Evolutionary conservation across 192 early-diverging fungal genomes (phyloP).

Genomic region (Backusella circina): DNA sequence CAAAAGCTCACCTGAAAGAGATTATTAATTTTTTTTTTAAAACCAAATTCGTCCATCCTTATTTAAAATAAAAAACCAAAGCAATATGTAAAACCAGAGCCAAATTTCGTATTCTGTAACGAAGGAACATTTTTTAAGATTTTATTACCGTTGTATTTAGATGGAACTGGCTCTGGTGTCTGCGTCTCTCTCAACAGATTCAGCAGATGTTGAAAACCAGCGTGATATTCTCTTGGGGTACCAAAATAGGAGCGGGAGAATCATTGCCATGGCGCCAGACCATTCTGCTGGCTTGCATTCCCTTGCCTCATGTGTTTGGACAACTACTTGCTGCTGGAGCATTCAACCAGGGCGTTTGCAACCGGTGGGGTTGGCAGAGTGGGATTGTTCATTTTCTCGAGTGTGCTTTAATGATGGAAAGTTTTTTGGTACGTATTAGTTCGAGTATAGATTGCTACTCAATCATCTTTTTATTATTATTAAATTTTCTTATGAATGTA

Average conservation of each 20-base stretch:
- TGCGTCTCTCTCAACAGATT: slow-evolving; percentile 8
- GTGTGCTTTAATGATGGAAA: no score
- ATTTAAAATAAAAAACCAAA: no score
- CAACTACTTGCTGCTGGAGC: not conserved
- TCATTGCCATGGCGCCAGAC: slow-evolving; percentile 4
- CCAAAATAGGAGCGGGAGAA: not conserved
- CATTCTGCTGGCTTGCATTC: not conserved
- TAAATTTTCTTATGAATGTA: not conserved
- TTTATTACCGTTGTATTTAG: no score
- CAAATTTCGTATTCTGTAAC: no score
- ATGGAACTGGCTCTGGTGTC: not conserved
- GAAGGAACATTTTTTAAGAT: no score
- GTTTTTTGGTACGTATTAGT: not conserved
- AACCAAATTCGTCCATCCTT: not conserved
- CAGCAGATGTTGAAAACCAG: slow-evolving; percentile 6
- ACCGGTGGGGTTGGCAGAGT: not conserved
- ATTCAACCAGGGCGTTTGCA: not conserved
- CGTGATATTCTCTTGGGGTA: not conserved
- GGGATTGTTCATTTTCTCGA: slow-evolving; percentile 6
- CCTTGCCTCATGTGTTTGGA: slow-evolving; percentile 1
- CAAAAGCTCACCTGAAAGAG: slow-evolving; percentile 10
- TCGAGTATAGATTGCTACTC: not conserved
- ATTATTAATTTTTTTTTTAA: slow-evolving; percentile 6
- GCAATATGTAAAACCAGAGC: no score
- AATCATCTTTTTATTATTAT: not conserved